Base-by-base conservation (phyloP, 1,284 basidiomycete genomes). In the Calocybe gambosa region DNA sequence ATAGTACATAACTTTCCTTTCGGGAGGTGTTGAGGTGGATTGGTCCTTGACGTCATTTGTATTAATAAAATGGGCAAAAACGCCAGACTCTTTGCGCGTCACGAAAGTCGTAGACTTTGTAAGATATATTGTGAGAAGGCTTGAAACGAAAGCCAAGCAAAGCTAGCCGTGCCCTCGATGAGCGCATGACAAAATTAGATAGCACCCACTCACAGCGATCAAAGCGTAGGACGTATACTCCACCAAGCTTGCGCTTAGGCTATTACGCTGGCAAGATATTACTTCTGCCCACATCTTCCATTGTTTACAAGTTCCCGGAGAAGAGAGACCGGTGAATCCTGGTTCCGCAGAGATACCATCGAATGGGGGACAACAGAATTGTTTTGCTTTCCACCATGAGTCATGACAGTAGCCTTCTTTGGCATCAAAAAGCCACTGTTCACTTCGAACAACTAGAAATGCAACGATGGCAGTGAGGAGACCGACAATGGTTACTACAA, bases 361-460 rank as follows among this genome's bases (percentile, higher is more conserved):
- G 3, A 60, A 36, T 8, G 50, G 45, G 12, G 77, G 75, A 61
- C 92, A 95, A 62, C 93, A 97, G 64, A 93, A 91, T 2, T 82
- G 74, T 58, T 80, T 85, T 1, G 93, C 82, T 47, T 78, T 84
- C 66, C 78, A 85, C 84, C 86, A 89, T 1, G 74, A 72, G 0
- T 66, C 63, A 1, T 61, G 59, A 64, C 94, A 98, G 62, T 89
- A 92, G 0, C 95, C 95, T 46, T 93, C 89, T 65, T 98, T 98
- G 54, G 88, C 63, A 62, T 96, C 92, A 59, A 97, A 98, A n/a
- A 98, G 70, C 73, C 84, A 85, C 62, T 91, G 88, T 61, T 99
- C 95, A 47, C 79, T 75, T 23, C 89, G 82, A 33, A 95, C 82
- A 55, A 99, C 89, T 43, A 88, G 66, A 62, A 92, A 97, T 0